Evolutionary conservation across 176 grass and related monocot genomes (phyloP).

Genomic region (Eremochloa ophiuroides): DNA sequence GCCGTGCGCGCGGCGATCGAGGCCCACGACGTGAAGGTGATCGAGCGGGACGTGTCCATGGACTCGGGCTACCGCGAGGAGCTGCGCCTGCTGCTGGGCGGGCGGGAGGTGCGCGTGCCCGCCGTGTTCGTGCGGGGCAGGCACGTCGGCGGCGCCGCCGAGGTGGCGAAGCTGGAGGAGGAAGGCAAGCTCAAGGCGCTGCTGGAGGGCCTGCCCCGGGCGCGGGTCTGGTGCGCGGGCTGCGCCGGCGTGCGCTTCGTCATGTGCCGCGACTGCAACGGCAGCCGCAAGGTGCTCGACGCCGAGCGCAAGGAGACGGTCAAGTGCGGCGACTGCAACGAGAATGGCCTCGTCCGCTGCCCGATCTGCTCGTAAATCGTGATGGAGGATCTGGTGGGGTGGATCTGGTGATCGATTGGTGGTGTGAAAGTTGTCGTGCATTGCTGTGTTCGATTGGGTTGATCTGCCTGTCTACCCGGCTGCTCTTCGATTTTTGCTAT

Average conservation of each 20-base stretch:
- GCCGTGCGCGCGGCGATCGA: conserved; percentile 67
- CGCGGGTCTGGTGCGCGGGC: conserved; percentile 67
- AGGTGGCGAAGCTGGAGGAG: conserved; percentile 74
- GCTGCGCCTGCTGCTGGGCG: conserved; percentile 65
- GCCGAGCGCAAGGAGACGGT: conserved; percentile 51
- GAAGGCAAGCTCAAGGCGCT: conserved; percentile 70
- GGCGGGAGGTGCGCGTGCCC: conserved; percentile 64
- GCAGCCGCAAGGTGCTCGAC: conserved; percentile 94
- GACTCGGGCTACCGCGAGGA: conserved; percentile 96
- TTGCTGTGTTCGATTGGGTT: conserved; percentile 41
- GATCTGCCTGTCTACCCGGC: conserved; percentile 57
- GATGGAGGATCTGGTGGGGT: background rate
- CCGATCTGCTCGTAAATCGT: conserved; percentile 73
- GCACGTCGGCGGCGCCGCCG: conserved; percentile 67
- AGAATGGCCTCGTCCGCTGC: conserved; percentile 90
- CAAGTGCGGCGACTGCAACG: conserved; percentile 80
- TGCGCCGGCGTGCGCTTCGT: conserved; percentile 88
- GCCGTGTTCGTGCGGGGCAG: conserved; percentile 69
- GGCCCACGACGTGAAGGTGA: conserved; percentile 65
- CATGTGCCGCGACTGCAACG: conserved; percentile 91
- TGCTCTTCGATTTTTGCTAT: conserved; percentile 18
- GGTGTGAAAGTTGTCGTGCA: background rate
- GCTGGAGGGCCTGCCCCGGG: conserved; percentile 70
- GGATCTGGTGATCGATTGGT: conserved; percentile 6
- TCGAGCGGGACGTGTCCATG: conserved; percentile 98